A percentile compares a stretch with the other conserved stretches of the same genome.
phyloP scores from a whole-genome alignment of 768 basidiomycete genomes.

The Kwoniella bestiolae region DNA sequence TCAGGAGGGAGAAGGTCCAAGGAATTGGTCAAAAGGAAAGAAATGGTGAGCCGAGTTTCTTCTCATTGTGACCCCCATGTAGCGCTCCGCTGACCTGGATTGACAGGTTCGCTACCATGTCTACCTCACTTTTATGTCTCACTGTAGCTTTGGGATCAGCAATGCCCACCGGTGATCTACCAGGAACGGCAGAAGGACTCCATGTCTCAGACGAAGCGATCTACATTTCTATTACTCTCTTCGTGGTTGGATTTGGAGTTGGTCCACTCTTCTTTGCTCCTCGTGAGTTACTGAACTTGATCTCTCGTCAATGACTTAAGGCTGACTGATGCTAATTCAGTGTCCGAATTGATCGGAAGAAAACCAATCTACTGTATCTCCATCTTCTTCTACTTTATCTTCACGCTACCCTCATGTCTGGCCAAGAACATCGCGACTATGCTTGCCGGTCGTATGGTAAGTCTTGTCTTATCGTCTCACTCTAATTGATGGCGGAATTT shows the following conservation, averaged over 20 bases:
- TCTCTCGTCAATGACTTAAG: no score
- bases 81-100: background rate
- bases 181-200: constrained; percentile 35
- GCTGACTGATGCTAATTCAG: background rate
- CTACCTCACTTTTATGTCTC: constrained; percentile 42
- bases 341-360: constrained; percentile 49
- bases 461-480: constrained; percentile 11
- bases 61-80: background rate
- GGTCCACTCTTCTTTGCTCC: constrained; percentile 54
- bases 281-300: no score
- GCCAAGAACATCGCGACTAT: constrained; percentile 47
- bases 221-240: constrained; percentile 37
- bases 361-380: constrained; percentile 46
- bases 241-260: constrained; percentile 51
- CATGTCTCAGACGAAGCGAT: constrained; percentile 38
- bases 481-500: background rate
- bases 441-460: constrained; percentile 47
- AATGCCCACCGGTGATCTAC: constrained; percentile 47
- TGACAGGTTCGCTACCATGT: constrained; percentile 25
- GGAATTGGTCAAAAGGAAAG: constrained; percentile 29
- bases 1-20: constrained; percentile 36
- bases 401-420: constrained; percentile 54
- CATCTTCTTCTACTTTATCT: constrained; percentile 50
- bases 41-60: constrained; percentile 40
- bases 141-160: constrained; percentile 45